phyloP scores from a whole-genome alignment of 2,329 filamentous ascomycete genomes.

The Xylaria sp. region DNA sequence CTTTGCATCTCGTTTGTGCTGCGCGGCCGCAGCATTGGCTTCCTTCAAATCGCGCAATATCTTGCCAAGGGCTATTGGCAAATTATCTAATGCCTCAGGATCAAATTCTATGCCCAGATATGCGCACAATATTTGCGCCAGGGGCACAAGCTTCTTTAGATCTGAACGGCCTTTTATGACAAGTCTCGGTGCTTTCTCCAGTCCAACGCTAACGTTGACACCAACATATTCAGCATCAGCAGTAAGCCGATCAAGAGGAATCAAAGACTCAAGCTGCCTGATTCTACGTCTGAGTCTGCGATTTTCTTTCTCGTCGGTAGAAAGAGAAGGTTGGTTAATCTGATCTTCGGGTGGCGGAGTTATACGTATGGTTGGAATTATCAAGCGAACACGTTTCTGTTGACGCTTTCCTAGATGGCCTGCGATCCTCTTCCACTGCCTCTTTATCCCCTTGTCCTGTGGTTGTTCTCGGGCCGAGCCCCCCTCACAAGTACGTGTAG shows the following conservation, averaged over 20 bases:
- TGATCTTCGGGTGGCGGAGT: conserved; percentile 23
- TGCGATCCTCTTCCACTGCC: conserved; percentile 3
- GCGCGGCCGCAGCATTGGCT: conserved; percentile 5
- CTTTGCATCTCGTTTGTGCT: conserved; percentile 15
- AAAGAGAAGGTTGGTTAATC: neutral
- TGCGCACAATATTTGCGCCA: conserved; percentile 38
- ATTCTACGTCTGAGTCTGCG: neutral
- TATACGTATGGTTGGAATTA: conserved; percentile 32
- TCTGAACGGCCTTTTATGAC: conserved; percentile 39
- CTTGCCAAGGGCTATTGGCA: conserved; percentile 17
- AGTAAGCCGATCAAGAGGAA: conserved; percentile 37
- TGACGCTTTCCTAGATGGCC: conserved; percentile 29
- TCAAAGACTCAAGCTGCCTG: conserved; percentile 7
- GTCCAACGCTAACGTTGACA: conserved; percentile 13
- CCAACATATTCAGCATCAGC: conserved; percentile 37
- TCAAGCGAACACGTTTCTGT: conserved; percentile 24
- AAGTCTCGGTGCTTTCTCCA: conserved; percentile 27
- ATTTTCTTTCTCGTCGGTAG: conserved; percentile 1
- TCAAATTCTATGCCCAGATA: conserved; percentile 34
- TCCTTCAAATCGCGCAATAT: conserved; percentile 18
- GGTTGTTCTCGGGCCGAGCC: neutral
- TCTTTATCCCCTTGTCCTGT: conserved; percentile 8
- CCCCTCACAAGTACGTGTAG: conserved; percentile 19
- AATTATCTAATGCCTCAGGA: neutral
- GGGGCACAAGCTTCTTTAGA: conserved; percentile 35